These are phyloP conservation scores for Amanita rubescens DNA, from an alignment of 768 basidiomycete species.

Conservation along the genomic window DNA sequence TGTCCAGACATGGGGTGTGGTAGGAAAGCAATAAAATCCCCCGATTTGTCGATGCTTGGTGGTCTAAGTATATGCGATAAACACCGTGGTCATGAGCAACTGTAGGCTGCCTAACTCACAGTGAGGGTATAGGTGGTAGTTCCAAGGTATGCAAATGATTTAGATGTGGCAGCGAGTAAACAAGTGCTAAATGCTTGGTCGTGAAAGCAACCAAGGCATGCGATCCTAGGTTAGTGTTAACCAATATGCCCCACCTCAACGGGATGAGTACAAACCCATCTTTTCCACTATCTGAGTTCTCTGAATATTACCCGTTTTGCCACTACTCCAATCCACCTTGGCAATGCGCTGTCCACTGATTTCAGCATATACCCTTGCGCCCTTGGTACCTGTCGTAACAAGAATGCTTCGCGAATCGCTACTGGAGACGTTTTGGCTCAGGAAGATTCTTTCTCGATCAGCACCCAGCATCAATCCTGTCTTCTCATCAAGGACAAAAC, in stretches of 20 bases:
- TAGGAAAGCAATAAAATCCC: slow-evolving; percentile 48
- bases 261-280: slow-evolving; percentile 38
- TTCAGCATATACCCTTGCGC: slow-evolving; percentile 47
- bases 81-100: background rate
- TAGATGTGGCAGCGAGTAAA: slow-evolving; percentile 60
- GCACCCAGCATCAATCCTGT: slow-evolving; percentile 39
- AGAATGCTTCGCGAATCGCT: slow-evolving; percentile 25
- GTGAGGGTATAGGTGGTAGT: slow-evolving; percentile 24
- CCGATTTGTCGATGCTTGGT: slow-evolving; percentile 38
- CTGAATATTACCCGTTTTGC: slow-evolving; percentile 42
- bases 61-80: slow-evolving; percentile 17
- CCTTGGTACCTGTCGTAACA: slow-evolving; percentile 49
- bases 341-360: slow-evolving; percentile 61
- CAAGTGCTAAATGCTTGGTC: slow-evolving; percentile 36
- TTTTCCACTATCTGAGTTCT: slow-evolving; percentile 50
- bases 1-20: slow-evolving; percentile 25
- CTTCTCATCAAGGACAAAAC: slow-evolving; percentile 49
- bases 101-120: slow-evolving; percentile 21
- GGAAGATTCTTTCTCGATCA: slow-evolving; percentile 33
- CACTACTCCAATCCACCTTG: slow-evolving; percentile 53
- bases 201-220: slow-evolving; percentile 52
- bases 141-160: slow-evolving; percentile 45
- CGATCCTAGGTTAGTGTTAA: slow-evolving; percentile 26
- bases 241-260: background rate
- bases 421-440: slow-evolving; percentile 13